Percentiles rank a stretch among this genome's conserved stretches.
phyloP scores from a whole-genome alignment of 805 yeast genomes.

The Cyberlindnera mississippiensis region DNA sequence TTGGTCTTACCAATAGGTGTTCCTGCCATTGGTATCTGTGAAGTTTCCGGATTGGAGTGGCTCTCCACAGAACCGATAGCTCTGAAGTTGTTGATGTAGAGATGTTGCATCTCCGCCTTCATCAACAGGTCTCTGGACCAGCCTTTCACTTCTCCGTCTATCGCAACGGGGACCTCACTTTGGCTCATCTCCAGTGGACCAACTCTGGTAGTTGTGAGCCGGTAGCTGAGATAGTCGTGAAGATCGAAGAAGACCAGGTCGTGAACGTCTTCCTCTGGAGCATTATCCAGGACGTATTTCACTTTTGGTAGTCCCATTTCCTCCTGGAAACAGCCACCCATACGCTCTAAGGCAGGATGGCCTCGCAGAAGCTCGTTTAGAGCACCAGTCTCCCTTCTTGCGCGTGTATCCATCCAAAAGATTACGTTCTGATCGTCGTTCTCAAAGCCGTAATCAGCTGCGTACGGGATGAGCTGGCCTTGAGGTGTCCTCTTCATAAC shows the following conservation, averaged over 20 bases:
- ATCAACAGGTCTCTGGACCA: conserved; percentile 36
- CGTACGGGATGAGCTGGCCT: conserved; percentile 29
- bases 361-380: conserved; percentile 17
- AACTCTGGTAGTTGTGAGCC: conserved; percentile 21
- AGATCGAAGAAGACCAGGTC: conserved; percentile 44
- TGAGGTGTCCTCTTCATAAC: conserved; percentile 30
- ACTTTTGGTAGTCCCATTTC: conserved; percentile 59
- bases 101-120: conserved; percentile 18
- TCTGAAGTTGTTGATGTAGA: conserved; percentile 16
- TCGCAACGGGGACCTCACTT: conserved; percentile 31
- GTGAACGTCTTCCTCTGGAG: conserved; percentile 19
- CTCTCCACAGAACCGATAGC: conserved; percentile 32
- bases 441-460: conserved; percentile 29
- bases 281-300: conserved; percentile 33
- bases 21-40: conserved; percentile 30
- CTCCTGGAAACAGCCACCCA: conserved; percentile 47
- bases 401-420: conserved; percentile 58
- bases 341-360: conserved; percentile 20
- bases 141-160: conserved; percentile 58
- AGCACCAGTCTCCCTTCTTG: conserved; percentile 32
- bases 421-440: conserved; percentile 38
- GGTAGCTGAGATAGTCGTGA: conserved; percentile 40
- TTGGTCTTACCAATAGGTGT: conserved; percentile 23
- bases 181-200: conserved; percentile 8
- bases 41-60: background rate